phyloP scores from a whole-genome alignment of 345 rosid genomes.

The Excoecaria cochinchinensis region DNA sequence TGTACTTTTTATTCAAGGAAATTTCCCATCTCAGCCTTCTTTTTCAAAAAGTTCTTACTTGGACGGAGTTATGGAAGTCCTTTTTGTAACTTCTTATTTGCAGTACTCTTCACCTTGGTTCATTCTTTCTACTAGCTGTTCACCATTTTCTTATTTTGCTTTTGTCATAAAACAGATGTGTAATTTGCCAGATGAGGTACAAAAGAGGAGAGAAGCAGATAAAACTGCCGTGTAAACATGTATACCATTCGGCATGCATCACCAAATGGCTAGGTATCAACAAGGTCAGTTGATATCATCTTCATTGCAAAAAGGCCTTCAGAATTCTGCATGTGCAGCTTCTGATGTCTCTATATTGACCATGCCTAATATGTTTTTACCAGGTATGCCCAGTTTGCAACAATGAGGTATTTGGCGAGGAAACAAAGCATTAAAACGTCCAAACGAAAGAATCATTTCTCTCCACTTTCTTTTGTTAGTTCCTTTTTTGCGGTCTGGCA shows the following conservation, averaged over 20 bases:
- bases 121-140: background rate
- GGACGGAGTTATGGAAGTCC: no score
- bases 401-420: constrained; percentile 49
- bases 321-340: background rate
- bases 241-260: constrained; percentile 63
- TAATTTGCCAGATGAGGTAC: constrained; percentile 66
- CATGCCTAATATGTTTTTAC: constrained; percentile 5
- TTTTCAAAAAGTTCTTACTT: background rate
- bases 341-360: background rate
- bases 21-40: background rate
- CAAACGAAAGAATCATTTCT: constrained; percentile 8
- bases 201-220: constrained; percentile 56
- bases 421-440: constrained; percentile 33
- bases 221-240: constrained; percentile 63
- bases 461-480: background rate
- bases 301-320: background rate
- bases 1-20: background rate
- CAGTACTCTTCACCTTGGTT: background rate
- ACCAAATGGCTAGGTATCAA: constrained; percentile 65
- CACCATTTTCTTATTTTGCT: background rate
- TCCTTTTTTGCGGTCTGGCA: background rate
- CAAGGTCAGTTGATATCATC: constrained; percentile 42
- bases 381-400: constrained; percentile 72
- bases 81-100: background rate
- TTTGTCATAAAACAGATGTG: constrained; percentile 43